A percentile compares a stretch with the other conserved stretches of the same genome.
Conservation (phyloP, 176 grass and related monocot species). For the Melocanna baccifera region DNA sequence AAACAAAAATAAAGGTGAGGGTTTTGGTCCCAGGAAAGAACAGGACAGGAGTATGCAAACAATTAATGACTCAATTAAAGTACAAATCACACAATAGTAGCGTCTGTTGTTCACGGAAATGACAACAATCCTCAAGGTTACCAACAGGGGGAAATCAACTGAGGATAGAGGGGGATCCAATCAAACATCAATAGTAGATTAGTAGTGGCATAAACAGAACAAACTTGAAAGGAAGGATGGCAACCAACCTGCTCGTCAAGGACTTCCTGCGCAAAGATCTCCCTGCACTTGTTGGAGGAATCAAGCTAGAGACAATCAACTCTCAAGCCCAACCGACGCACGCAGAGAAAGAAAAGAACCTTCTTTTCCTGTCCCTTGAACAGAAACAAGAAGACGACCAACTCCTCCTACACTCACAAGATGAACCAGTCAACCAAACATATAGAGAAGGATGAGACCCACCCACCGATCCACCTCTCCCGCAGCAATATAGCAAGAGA, state of each 20-base stretch:
- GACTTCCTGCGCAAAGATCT: not conserved
- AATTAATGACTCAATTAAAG: not conserved
- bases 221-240: not conserved
- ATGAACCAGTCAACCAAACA: not conserved
- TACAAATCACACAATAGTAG: not conserved
- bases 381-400: not conserved
- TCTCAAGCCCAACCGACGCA: not conserved
- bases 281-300: not conserved
- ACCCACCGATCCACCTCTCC: not conserved
- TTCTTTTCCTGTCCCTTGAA: not conserved
- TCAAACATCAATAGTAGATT: not conserved
- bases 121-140: not conserved
- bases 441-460: not conserved
- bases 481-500: not conserved
- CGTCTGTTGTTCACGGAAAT: not conserved
- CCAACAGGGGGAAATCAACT: no score
- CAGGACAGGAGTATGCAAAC: not conserved
- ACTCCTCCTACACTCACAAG: not conserved
- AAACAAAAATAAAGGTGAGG: not conserved
- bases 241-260: conserved; percentile 6
- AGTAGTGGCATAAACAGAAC: not conserved
- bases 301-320: not conserved
- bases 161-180: not conserved
- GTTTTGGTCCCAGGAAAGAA: not conserved
- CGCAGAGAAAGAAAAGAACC: not conserved